phyloP scores from a whole-genome alignment of 2,329 filamentous ascomycete species.

The Metarhizium humberi region DNA sequence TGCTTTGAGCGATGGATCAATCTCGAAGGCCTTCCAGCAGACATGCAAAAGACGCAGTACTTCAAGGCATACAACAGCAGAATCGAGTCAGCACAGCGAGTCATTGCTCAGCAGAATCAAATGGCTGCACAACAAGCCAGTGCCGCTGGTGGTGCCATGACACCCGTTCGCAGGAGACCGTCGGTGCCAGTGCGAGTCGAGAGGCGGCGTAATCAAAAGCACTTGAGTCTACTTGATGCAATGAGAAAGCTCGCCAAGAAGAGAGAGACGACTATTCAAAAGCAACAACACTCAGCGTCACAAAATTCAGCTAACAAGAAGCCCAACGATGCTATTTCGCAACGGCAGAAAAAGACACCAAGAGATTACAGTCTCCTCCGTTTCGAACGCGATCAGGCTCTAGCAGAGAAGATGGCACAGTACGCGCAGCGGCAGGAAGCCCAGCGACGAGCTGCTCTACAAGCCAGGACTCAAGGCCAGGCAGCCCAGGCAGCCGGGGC shows the following conservation, averaged over 20 bases:
- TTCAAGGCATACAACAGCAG: constrained; percentile 65
- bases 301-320: constrained; percentile 75
- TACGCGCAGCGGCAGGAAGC: constrained; percentile 51
- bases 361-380: constrained; percentile 86
- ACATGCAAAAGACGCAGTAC: constrained; percentile 93
- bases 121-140: constrained; percentile 42
- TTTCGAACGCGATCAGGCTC: constrained; percentile 69
- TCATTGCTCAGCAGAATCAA: constrained; percentile 44
- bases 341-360: constrained; percentile 60
- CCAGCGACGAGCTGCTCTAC: constrained; percentile 39
- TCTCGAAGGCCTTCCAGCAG: constrained; percentile 78
- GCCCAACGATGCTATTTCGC: constrained; percentile 53
- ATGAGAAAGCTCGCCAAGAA: constrained; percentile 96
- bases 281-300: constrained; percentile 77
- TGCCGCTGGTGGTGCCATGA: constrained; percentile 21
- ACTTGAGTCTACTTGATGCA: constrained; percentile 81
- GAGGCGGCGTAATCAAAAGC: constrained; percentile 73
- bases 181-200: constrained; percentile 81
- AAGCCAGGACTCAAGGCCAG: constrained; percentile 37
- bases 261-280: constrained; percentile 73
- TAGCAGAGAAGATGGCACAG: constrained; percentile 50
- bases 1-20: constrained; percentile 97
- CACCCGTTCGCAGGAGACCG: constrained; percentile 50
- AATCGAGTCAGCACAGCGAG: constrained; percentile 50
- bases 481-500: constrained; percentile 20